Conservation (phyloP, 257 asterid species). For the Eucommia ulmoides region DNA sequence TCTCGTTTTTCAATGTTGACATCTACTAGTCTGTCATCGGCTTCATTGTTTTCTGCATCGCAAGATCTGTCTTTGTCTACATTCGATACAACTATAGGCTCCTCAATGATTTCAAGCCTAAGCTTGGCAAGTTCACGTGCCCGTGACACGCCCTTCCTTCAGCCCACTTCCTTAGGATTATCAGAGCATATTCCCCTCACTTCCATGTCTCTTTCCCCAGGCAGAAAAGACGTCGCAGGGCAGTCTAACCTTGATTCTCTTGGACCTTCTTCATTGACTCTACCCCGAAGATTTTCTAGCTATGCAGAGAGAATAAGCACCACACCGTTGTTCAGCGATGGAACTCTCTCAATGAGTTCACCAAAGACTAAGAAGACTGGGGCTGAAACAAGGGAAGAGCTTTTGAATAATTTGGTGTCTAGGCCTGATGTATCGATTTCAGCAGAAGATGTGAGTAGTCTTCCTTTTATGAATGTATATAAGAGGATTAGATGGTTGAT, state of each 20-base stretch:
- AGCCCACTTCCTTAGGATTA: constrained; percentile 36
- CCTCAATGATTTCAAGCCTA: constrained; percentile 36
- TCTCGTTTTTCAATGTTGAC: constrained; percentile 51
- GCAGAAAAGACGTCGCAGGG: constrained; percentile 28
- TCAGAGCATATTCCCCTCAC: constrained; percentile 36
- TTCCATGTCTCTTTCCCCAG: constrained; percentile 27
- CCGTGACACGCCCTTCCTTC: constrained; percentile 19
- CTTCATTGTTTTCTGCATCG: constrained; percentile 44
- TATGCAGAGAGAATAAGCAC: constrained; percentile 94
- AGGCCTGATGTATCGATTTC: constrained; percentile 59
- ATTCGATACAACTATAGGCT: constrained; percentile 33
- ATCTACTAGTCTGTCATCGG: constrained; percentile 48
- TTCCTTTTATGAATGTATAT: constrained; percentile 52
- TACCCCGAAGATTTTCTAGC: constrained; percentile 65
- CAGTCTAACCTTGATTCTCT: constrained; percentile 46
- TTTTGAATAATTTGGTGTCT: constrained; percentile 46
- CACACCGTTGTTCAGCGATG: constrained; percentile 45
- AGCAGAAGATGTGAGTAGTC: constrained; percentile 29
- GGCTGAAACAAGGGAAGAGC: constrained; percentile 80
- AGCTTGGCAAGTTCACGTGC: constrained; percentile 34
- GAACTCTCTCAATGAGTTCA: constrained; percentile 46
- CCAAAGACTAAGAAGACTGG: constrained; percentile 89
- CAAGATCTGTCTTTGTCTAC: constrained; percentile 37
- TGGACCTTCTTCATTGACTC: constrained; percentile 41
- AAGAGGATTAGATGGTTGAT: constrained; percentile 4